A percentile compares a stretch with the other conserved stretches of the same genome.
These are phyloP conservation scores for Brettanomyces naardenensis DNA, from an alignment of 805 yeast genomes.

Conservation along the genomic window DNA sequence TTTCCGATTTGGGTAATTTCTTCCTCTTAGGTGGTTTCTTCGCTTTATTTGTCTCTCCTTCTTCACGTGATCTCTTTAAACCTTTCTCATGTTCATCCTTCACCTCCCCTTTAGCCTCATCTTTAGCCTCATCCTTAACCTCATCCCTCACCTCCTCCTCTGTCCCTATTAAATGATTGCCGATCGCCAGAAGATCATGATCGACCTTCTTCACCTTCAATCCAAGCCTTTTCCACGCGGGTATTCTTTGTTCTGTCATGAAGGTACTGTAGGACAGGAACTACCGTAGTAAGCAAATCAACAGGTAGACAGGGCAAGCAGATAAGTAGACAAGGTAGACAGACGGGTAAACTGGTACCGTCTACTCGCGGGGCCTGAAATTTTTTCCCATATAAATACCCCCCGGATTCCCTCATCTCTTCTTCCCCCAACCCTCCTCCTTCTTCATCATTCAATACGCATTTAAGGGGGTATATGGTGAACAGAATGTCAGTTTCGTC, in stretches of 20 bases:
- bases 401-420: no score
- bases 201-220: slow-evolving; percentile 46
- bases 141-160: neutral
- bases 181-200: slow-evolving; percentile 36
- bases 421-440: neutral
- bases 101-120: neutral
- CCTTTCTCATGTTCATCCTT: neutral
- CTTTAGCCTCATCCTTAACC: neutral
- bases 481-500: no score
- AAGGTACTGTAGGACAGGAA: no score
- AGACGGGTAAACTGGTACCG: no score
- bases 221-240: slow-evolving; percentile 82
- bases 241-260: slow-evolving; percentile 25
- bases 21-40: slow-evolving; percentile 60
- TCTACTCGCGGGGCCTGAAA: no score
- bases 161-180: slow-evolving; percentile 28
- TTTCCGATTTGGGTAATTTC: slow-evolving; percentile 60
- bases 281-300: no score
- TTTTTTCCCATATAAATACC: no score
- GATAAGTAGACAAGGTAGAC: no score
- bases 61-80: slow-evolving; percentile 28
- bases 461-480: neutral
- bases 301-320: no score
- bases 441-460: slow-evolving; percentile 1
- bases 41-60: slow-evolving; percentile 23